Base-by-base conservation (phyloP, 2,329 filamentous ascomycete species). In the Orbilia quercus region DNA sequence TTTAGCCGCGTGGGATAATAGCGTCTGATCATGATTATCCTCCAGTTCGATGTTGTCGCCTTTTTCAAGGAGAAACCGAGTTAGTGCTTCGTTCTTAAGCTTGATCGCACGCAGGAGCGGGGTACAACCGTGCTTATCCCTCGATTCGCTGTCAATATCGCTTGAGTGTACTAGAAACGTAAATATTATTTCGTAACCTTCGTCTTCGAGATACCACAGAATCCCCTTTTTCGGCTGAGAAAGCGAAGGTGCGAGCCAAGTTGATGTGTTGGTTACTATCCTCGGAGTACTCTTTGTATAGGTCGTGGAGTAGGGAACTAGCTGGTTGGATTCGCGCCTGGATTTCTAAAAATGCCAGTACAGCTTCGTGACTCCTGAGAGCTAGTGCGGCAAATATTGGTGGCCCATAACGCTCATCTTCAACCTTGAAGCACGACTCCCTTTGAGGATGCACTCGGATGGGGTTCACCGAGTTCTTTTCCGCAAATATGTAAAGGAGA, bases 401-500 rank as follows among this genome's bases (percentile, higher is more conserved):
- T 25, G 77, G 76, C 0, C 76, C 75, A 67, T 82, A 82, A 6
- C 78, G 77, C 50, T 80, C 79, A 22, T 53, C 6, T 47, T 78
- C 75, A 18, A 78, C 12, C 0, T 78, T 72, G 50, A 80, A 60
- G 34, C 69, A 77, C 0, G 57, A 72, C 2, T 69, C 36, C 0
- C 38, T 75, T 22, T 76, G 60, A 11, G 78, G 69, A 50, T 73
- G 62, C 9, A 78, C 76, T 66, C 74, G 76, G 73, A 82, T 79
- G 7, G 67, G 55, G 18, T 74, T 66, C 5, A 40, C 62, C 16
- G 63, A 28, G 28, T 63, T 74, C 76, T 76, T 76, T 63, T 80
- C 80, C 2, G 82, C 80, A 18, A 82, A 76, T 2, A 83, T 74
- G 53, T 83, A 83, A 6, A 79, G 47, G 0, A 80, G 62, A 22